phyloP scores from a whole-genome alignment of 176 grass and related monocot species.

The Metroxylon sagu region DNA sequence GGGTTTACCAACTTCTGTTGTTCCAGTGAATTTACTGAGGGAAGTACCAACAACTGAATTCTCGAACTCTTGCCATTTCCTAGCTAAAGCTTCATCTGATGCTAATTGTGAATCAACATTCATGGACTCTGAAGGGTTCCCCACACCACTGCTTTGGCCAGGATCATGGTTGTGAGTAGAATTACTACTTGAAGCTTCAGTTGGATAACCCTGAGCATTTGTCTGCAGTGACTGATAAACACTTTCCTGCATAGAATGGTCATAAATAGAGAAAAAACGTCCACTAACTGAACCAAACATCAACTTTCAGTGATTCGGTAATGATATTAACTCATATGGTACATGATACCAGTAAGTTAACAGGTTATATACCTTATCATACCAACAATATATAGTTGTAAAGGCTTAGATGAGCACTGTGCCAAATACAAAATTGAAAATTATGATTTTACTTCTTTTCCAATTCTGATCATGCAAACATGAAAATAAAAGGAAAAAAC shows the following conservation, averaged over 20 bases:
- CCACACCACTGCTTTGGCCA: slow-evolving; percentile 14
- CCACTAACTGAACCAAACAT: no score
- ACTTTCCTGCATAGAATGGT: slow-evolving; percentile 20
- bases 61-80: slow-evolving; percentile 47
- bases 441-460: no score
- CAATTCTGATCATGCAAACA: no score
- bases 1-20: slow-evolving; percentile 4
- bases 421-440: no score
- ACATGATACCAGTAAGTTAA: no score
- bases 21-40: slow-evolving; percentile 25
- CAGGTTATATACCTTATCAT: no score
- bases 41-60: slow-evolving; percentile 10
- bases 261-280: not conserved
- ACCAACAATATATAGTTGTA: no score
- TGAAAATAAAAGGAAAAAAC: no score
- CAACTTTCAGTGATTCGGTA: no score
- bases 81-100: slow-evolving; percentile 38
- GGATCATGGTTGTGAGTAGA: slow-evolving; percentile 17
- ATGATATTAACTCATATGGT: no score
- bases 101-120: slow-evolving; percentile 30
- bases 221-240: slow-evolving; percentile 32
- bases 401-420: no score
- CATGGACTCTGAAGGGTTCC: slow-evolving; percentile 13
- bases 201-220: slow-evolving; percentile 4
- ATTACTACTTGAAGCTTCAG: slow-evolving; percentile 13